Evolutionary conservation across 345 rosid genomes (phyloP).

Genomic region (Pelargonium nanum): DNA sequence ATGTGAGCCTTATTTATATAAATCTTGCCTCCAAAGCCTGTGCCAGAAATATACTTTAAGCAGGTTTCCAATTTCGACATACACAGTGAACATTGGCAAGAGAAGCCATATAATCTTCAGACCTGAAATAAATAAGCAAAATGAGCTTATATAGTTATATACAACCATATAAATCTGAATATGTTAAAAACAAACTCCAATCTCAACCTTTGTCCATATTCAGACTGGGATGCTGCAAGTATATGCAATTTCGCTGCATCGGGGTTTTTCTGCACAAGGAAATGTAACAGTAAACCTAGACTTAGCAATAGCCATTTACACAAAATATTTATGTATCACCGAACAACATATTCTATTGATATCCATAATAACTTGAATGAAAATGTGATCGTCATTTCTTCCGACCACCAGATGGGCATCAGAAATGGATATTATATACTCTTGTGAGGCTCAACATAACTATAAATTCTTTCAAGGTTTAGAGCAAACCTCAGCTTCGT

Average conservation of each 20-base stretch:
- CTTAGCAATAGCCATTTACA: neutral
- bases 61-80: conserved; percentile 52
- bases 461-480: conserved; percentile 2
- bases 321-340: neutral
- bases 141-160: neutral
- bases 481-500: conserved; percentile 67
- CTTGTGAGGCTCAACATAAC: neutral
- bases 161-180: neutral
- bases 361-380: no score
- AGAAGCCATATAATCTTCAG: conserved; percentile 80
- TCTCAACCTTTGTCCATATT: conserved; percentile 65
- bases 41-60: conserved; percentile 9
- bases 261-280: conserved; percentile 39
- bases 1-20: no score
- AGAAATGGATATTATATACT: no score
- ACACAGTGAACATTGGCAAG: conserved; percentile 76
- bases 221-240: conserved; percentile 46
- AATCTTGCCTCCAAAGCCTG: neutral
- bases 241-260: conserved; percentile 58
- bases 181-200: neutral
- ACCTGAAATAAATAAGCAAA: conserved; percentile 35
- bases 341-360: no score
- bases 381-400: no score
- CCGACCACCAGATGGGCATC: no score
- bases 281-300: neutral